Percentiles rank a stretch among this genome's conserved stretches.
These are phyloP conservation scores for Arbutus unedo DNA, from an alignment of 148 eudicot species.

Conservation along the genomic window DNA sequence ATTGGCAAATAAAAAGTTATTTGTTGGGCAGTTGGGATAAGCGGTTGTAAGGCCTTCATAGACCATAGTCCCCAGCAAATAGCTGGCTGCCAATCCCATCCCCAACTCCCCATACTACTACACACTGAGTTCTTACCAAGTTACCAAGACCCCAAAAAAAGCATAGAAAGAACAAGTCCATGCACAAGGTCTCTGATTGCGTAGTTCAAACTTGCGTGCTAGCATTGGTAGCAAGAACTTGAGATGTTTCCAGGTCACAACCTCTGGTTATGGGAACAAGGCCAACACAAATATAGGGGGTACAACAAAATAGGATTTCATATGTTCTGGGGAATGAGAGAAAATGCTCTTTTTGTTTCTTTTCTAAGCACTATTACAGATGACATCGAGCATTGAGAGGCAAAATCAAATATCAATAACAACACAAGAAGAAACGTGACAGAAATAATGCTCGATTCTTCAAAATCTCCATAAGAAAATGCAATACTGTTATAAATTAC, in stretches of 20 bases:
- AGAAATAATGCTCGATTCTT: not conserved
- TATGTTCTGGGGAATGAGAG: not conserved
- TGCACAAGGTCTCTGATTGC: not conserved
- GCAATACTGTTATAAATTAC: not conserved
- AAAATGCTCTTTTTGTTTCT: not conserved
- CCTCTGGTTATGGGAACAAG: not conserved
- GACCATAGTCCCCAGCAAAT: too few relatives aligned
- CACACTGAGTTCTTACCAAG: not conserved
- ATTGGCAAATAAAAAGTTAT: not conserved
- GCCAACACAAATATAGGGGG: not conserved
- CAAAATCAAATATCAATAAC: not conserved
- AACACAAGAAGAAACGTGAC: not conserved
- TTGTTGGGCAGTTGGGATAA: not conserved
- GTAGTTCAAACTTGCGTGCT: not conserved
- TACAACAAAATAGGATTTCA: not conserved
- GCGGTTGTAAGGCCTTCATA: too few relatives aligned
- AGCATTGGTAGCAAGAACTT: not conserved
- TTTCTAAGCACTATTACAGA: not conserved
- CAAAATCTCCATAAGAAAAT: not conserved
- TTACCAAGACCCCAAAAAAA: not conserved
- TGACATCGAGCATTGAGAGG: not conserved
- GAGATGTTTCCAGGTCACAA: not conserved
- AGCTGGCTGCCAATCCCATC: not conserved
- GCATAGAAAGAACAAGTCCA: too few relatives aligned
- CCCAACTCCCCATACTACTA: not conserved